A percentile compares a stretch with the other conserved stretches of the same genome.
These are phyloP conservation scores for Ensete glaucum DNA, from an alignment of 176 grass and related monocot species.

Conservation along the genomic window DNA sequence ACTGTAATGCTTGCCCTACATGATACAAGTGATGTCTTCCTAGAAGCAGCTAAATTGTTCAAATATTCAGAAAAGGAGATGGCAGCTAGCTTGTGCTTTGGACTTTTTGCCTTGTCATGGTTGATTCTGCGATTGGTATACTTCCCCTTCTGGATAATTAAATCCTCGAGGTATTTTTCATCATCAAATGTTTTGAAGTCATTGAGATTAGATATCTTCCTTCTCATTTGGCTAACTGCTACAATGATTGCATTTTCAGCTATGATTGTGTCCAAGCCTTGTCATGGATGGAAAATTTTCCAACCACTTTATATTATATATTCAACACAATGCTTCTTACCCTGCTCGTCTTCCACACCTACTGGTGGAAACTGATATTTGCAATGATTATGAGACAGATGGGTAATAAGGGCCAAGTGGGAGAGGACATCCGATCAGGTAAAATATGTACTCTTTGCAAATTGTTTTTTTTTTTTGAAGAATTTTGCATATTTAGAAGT, in stretches of 20 bases:
- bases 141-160: conserved; percentile 99
- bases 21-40: conserved; percentile 87
- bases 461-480: too few relatives aligned
- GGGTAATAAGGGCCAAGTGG: conserved; percentile 59
- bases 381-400: conserved; percentile 84
- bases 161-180: conserved; percentile 64
- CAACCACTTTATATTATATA: conserved; percentile 63
- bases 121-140: conserved; percentile 76
- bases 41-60: conserved; percentile 92
- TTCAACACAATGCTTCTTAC: conserved; percentile 97
- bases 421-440: conserved; percentile 18
- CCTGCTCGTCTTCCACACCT: conserved; percentile 82
- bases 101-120: conserved; percentile 91
- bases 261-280: conserved; percentile 42
- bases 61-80: conserved; percentile 93
- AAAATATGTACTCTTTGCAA: not conserved
- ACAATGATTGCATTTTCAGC: conserved; percentile 44
- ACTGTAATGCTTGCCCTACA: conserved; percentile 86
- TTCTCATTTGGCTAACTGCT: not conserved
- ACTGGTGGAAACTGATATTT: conserved; percentile 95
- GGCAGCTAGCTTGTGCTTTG: conserved; percentile 77
- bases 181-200: not conserved
- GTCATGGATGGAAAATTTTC: conserved; percentile 35
- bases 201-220: not conserved
- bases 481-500: not conserved